These are phyloP conservation scores for Aquilaria malaccensis DNA, from an alignment of 345 rosid genomes.

Conservation along the genomic window DNA sequence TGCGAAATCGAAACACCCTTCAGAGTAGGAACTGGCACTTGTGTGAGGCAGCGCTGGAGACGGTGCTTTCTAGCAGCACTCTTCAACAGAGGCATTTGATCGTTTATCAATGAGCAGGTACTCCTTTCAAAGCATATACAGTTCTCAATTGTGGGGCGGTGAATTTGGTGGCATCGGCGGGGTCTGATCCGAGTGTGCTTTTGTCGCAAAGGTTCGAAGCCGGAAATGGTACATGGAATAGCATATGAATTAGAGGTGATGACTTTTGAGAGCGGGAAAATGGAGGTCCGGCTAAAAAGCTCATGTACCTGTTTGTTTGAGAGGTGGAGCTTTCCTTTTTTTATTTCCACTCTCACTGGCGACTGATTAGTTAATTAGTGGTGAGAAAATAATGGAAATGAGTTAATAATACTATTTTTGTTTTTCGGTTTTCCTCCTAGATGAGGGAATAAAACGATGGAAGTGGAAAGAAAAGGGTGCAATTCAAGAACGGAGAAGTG, in stretches of 20 bases:
- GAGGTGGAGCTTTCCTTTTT: neutral
- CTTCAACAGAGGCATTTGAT: conserved; percentile 27
- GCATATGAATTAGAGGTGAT: conserved; percentile 31
- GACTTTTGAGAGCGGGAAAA: conserved; percentile 18
- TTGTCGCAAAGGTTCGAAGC: conserved; percentile 11
- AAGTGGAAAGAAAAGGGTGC: no score
- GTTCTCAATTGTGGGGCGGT: conserved; percentile 15
- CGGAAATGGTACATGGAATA: conserved; percentile 10
- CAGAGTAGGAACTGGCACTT: conserved; percentile 46
- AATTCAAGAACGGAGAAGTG: no score
- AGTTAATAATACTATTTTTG: no score
- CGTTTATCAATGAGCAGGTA: conserved; percentile 12
- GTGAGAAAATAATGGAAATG: no score
- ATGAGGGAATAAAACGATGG: no score
- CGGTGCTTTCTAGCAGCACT: conserved; percentile 39
- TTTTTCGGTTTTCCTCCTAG: no score
- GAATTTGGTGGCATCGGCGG: conserved; percentile 12
- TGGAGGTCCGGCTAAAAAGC: conserved; percentile 27
- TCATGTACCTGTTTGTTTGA: conserved; percentile 61
- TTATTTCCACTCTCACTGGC: neutral
- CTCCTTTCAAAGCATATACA: neutral
- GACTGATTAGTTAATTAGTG: neutral
- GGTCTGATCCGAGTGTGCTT: conserved; percentile 20
- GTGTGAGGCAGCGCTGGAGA: conserved; percentile 48
- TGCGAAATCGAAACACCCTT: no score